Evolutionary conservation across 176 grass and related monocot species (phyloP), one percentile per base, ranked within the genome.

Genomic region (Chrysopogon serrulatus): DNA sequence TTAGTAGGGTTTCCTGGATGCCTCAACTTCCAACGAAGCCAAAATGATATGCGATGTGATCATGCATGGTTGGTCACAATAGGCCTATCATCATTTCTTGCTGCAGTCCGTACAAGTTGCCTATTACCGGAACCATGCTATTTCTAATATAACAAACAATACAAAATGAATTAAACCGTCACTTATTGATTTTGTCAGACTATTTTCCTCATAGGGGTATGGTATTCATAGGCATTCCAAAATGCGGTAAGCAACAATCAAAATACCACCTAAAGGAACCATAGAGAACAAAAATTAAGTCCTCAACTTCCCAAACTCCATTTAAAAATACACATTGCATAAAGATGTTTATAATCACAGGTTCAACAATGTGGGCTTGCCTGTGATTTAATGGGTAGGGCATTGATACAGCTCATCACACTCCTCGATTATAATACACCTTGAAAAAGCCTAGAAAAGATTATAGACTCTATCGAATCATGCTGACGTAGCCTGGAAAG

Each of bases 1-100:
- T 80, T 77, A 77, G n/a, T 21, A 42, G 19, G 15, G 69, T 40
- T 53, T 30, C 28, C 72, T 84, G 65, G 27, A 54, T 47, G 78
- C 13, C 48, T 37, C 44, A 37, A 31, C 37, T 81, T 78, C 23
- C 2, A 60, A 37, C 15, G 41, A 8, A 23, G 5, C 41, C 62
- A 17, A 45, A 70, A 66, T n/a, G 6, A 6, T 49, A 35, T n/a
- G 10, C 0, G 14, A 49, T 15, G 7, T 18, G 32, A 49, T 5
- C 42, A 68, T 80, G 24, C 31, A 76, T 23, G 42, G 43, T 80
- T 32, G 1, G 6, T 48, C n/a, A 6, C 32, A 36, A 76, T 26
- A 39, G 3, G 49, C 5, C 19, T 49, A 76, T n/a, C 51, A 57
- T 17, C 32, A 16, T 44, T 43, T 31, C 40, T 43, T 42, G 39